Conservation (phyloP, 2,329 filamentous ascomycete genomes). For the Fusarium concolor region DNA sequence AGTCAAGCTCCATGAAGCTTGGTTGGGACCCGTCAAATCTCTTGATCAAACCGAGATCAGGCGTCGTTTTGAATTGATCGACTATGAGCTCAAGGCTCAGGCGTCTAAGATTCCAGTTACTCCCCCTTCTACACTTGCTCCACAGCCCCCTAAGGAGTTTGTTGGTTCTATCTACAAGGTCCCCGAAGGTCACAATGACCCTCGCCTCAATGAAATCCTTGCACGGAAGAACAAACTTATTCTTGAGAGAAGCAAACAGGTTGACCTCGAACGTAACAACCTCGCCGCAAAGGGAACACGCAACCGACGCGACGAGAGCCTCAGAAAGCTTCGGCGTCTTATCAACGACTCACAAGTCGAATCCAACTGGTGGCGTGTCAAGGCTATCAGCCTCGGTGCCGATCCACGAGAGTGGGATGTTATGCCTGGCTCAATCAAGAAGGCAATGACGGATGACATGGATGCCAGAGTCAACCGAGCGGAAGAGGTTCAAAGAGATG, state of each 20-base stretch:
- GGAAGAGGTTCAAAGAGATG: background rate
- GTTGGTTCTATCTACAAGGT: conserved; percentile 36
- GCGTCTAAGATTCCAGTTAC: conserved; percentile 44
- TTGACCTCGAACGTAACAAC: conserved; percentile 53
- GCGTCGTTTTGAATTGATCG: conserved; percentile 35
- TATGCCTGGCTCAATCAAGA: conserved; percentile 32
- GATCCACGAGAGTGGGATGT: conserved; percentile 35
- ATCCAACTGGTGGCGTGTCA: conserved; percentile 46
- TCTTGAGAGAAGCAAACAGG: conserved; percentile 42
- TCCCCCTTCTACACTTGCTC: conserved; percentile 37
- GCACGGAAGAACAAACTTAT: conserved; percentile 20
- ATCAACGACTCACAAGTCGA: conserved; percentile 43
- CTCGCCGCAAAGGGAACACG: conserved; percentile 54
- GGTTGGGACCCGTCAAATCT: background rate
- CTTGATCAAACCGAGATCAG: conserved; percentile 20
- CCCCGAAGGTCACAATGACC: conserved; percentile 10
- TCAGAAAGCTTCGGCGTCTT: conserved; percentile 37
- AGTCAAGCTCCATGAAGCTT: background rate
- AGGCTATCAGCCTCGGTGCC: conserved; percentile 43
- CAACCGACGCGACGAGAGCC: conserved; percentile 46
- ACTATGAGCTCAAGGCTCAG: conserved; percentile 41
- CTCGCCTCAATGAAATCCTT: conserved; percentile 9
- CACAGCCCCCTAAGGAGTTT: conserved; percentile 46
- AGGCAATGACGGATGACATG: conserved; percentile 37
- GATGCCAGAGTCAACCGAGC: conserved; percentile 1